phyloP scores from a whole-genome alignment of 176 grass and related monocot genomes.

The Calamus simplicifolius region DNA sequence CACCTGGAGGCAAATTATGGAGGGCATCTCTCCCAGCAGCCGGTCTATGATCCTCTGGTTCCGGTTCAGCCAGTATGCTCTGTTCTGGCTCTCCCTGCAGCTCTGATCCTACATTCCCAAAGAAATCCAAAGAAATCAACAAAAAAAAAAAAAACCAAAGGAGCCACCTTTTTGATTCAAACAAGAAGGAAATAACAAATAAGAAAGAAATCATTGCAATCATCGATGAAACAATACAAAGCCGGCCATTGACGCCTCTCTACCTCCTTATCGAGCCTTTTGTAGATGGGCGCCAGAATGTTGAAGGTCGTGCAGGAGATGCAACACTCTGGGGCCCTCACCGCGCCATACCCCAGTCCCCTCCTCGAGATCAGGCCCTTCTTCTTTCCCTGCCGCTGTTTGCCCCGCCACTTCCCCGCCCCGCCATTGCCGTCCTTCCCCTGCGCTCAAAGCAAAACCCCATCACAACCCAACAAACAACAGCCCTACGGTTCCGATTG shows the following conservation, averaged over 20 bases:
- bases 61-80: conserved; percentile 64
- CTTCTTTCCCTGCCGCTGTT: conserved; percentile 13
- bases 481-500: too few species aligned
- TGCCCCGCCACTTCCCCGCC: neutral
- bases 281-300: conserved; percentile 66
- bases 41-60: conserved; percentile 77
- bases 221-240: neutral
- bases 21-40: conserved; percentile 58
- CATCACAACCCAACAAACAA: too few species aligned
- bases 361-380: neutral
- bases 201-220: neutral
- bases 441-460: too few species aligned
- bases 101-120: conserved; percentile 31
- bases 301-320: conserved; percentile 64
- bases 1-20: conserved; percentile 94
- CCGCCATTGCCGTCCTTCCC: neutral
- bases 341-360: conserved; percentile 2
- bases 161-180: neutral
- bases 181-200: neutral
- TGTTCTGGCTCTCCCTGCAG: conserved; percentile 73
- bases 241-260: neutral
- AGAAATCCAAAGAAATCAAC: conserved; percentile 4
- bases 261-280: conserved; percentile 46
- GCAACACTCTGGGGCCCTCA: conserved; percentile 20
- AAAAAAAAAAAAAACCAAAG: neutral